Base-by-base conservation (phyloP, 768 basidiomycete species). In the Rhodotorula paludigena region DNA sequence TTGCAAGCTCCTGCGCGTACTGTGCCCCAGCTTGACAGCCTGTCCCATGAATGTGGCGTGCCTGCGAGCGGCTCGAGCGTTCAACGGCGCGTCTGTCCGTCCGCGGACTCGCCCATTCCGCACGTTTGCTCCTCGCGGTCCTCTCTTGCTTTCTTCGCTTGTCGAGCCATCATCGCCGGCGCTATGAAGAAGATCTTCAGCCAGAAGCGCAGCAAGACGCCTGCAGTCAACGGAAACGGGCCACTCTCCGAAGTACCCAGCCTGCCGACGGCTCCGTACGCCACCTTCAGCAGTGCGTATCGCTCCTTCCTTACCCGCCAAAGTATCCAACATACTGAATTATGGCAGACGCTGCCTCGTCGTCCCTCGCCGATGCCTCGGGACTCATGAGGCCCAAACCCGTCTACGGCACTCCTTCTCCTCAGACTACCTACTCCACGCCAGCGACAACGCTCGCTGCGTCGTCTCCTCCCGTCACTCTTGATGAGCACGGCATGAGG, bases 161-260 rank as follows among this genome's bases (percentile, higher is more conserved):
- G 28, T 5, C n/a, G 12, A 18, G 45, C n/a, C n/a, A 6, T 16
- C 32, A 6, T 1, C 57, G 21, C 30, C 11, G 16, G 20, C 56
- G n/a, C 15, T 18, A 68, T 68, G 66, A 68, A 68, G 60, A 68
- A 58, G 57, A 62, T 68, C 51, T 57, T 68, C n/a, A 23, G 56
- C n/a, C 48, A 33, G n/a, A 47, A 45, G 49, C 55, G 57, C 35
- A 39, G 33, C 56, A 62, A 58, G 49, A 28, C 54, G 10, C 52
- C 52, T 10, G 33, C 15, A 9, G 33, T 18, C 3, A 21, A 30
- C 28, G 38, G 36, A 16, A 38, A n/a, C 7, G 53, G 8, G 28
- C 10, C 32, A 8, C 32, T 2, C 23, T 15, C 16, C 20, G 33
- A 36, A 9, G 35, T 6, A 35, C 52, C 33, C 23, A 25, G 15